A percentile compares a stretch with the other conserved stretches of the same genome.
Conservation (phyloP, 441 rosid species). For the Adansonia madagascariensis region DNA sequence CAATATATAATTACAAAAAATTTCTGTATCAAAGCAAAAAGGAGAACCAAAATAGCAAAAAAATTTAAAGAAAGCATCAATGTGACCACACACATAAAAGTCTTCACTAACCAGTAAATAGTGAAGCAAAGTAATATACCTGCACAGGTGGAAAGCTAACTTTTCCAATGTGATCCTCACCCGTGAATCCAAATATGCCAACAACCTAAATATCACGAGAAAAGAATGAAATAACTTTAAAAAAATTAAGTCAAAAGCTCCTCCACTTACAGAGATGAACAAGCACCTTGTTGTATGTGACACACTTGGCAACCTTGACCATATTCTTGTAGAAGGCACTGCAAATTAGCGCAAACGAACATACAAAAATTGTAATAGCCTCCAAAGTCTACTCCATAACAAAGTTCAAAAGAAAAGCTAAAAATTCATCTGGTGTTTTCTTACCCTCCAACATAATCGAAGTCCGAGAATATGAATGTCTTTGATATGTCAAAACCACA, state of each 20-base stretch:
- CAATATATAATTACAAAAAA: background rate
- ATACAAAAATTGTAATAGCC: slow-evolving; percentile 17
- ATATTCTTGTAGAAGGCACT: slow-evolving; percentile 87
- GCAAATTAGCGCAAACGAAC: slow-evolving; percentile 28
- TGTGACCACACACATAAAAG: background rate
- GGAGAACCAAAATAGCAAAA: background rate
- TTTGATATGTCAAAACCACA: slow-evolving; percentile 83
- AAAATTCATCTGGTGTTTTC: slow-evolving; percentile 27
- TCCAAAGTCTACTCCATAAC: background rate
- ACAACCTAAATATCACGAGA: slow-evolving; percentile 52
- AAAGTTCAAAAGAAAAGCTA: background rate
- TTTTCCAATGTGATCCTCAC: slow-evolving; percentile 96
- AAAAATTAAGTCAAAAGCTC: slow-evolving; percentile 14
- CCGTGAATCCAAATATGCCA: slow-evolving; percentile 88
- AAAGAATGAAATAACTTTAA: background rate
- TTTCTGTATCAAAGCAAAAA: background rate
- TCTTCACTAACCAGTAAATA: slow-evolving; percentile 13
- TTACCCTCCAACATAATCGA: slow-evolving; percentile 90
- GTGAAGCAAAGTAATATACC: slow-evolving; percentile 10
- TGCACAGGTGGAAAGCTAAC: slow-evolving; percentile 86
- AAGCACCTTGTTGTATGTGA: slow-evolving; percentile 77
- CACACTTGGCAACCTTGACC: slow-evolving; percentile 85
- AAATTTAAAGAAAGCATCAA: slow-evolving; percentile 16
- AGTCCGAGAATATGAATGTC: slow-evolving; percentile 88
- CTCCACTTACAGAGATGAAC: background rate